A percentile compares a stretch with the other conserved stretches of the same genome.
phyloP scores from a whole-genome alignment of 1,139 yeast genomes.

The Suhomyces guaymorum region DNA sequence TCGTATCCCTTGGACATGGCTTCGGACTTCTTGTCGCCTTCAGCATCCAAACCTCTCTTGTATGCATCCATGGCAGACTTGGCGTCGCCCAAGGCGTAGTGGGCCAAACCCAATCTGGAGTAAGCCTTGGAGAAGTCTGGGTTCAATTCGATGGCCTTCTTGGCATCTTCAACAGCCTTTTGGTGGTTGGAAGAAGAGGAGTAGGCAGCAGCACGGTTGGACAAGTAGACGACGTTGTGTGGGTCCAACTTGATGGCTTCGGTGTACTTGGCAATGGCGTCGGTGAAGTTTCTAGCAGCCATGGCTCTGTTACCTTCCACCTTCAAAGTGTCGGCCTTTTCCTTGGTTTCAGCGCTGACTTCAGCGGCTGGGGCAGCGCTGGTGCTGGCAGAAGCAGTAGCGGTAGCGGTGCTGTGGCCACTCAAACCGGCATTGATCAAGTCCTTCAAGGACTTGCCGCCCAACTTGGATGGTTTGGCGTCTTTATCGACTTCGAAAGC shows the following conservation, averaged over 20 bases:
- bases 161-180: constrained; percentile 81
- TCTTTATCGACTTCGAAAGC: constrained; percentile 72
- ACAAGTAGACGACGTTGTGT: constrained; percentile 70
- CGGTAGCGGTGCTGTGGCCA: constrained; percentile 20
- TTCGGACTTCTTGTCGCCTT: constrained; percentile 81
- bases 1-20: constrained; percentile 94
- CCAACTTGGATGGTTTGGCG: constrained; percentile 42
- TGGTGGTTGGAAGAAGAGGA: constrained; percentile 76
- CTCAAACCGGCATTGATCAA: constrained; percentile 33
- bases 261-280: constrained; percentile 76
- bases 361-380: constrained; percentile 33
- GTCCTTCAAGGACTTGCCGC: constrained; percentile 51
- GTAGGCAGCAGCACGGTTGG: constrained; percentile 97
- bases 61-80: constrained; percentile 90
- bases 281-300: constrained; percentile 71
- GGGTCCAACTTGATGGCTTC: constrained; percentile 75
- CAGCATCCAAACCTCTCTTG: constrained; percentile 80
- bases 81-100: constrained; percentile 86
- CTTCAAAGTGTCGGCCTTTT: constrained; percentile 80
- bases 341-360: constrained; percentile 57
- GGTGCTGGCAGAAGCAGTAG: constrained; percentile 22
- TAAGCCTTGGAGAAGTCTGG: constrained; percentile 88
- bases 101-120: constrained; percentile 92
- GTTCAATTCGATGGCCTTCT: constrained; percentile 73
- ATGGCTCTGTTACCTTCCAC: constrained; percentile 87